A percentile compares a stretch with the other conserved stretches of the same genome.
These are phyloP conservation scores for Saxophila tyrrhenica DNA, from an alignment of 495 filamentous ascomycete genomes.

Conservation along the genomic window DNA sequence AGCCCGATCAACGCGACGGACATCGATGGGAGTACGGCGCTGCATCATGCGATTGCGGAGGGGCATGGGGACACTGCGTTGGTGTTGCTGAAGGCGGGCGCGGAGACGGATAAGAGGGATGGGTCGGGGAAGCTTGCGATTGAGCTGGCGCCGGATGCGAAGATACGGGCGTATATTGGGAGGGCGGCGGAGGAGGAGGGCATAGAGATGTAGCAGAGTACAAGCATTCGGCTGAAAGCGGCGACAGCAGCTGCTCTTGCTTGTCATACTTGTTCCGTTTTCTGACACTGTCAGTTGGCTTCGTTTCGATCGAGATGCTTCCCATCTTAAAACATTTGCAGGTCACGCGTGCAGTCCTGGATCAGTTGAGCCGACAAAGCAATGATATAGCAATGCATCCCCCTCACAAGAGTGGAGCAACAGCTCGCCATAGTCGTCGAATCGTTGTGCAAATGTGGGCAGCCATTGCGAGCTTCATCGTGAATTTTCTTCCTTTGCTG, in stretches of 20 bases:
- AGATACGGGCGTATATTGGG: slow-evolving; percentile 59
- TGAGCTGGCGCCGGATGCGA: slow-evolving; percentile 72
- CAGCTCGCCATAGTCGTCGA: not conserved
- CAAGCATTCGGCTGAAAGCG: too few species aligned
- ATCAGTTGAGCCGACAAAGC: too few species aligned
- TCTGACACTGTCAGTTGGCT: too few species aligned
- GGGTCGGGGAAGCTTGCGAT: slow-evolving; percentile 60
- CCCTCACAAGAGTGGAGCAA: too few species aligned
- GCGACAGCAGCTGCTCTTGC: not conserved
- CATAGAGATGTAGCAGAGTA: slow-evolving; percentile 40
- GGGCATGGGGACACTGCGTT: slow-evolving; percentile 87
- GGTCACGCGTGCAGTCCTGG: too few species aligned
- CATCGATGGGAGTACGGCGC: slow-evolving; percentile 64
- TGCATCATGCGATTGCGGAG: slow-evolving; percentile 89
- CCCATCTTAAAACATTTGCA: too few species aligned
- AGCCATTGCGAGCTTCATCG: too few species aligned
- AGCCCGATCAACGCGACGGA: slow-evolving; percentile 87
- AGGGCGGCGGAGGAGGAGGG: slow-evolving; percentile 76
- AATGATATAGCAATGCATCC: too few species aligned
- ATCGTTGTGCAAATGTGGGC: too few species aligned
- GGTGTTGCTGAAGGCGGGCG: slow-evolving; percentile 69
- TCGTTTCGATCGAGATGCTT: too few species aligned
- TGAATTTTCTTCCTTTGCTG: too few species aligned
- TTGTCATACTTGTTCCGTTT: too few species aligned
- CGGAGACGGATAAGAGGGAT: slow-evolving; percentile 71